Evolutionary conservation across 2,329 filamentous ascomycete species (phyloP).

Genomic region (Colletotrichum zoysiae): DNA sequence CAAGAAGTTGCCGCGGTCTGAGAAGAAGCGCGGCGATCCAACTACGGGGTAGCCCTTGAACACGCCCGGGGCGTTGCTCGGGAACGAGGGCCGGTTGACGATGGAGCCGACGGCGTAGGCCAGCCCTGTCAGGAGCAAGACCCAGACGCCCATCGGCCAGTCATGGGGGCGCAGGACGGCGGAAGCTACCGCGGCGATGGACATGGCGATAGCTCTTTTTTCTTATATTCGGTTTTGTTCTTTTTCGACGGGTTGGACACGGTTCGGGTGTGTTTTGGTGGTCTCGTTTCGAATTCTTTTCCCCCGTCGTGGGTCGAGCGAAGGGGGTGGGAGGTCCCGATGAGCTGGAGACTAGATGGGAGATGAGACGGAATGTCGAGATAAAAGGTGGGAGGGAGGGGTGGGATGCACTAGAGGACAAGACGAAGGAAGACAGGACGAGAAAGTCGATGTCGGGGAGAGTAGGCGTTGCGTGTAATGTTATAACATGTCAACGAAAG

Average conservation of each 20-base stretch:
- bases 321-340: neutral
- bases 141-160: conserved; percentile 43
- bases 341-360: neutral
- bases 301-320: neutral
- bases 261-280: neutral
- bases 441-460: neutral
- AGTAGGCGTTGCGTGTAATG: neutral
- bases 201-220: conserved; percentile 3
- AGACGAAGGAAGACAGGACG: no score
- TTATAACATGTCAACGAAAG: neutral
- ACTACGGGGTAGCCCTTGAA: conserved; percentile 54
- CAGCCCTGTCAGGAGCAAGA: conserved; percentile 40
- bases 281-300: neutral
- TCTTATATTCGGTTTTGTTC: no score
- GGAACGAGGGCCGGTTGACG: conserved; percentile 44
- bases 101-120: conserved; percentile 37
- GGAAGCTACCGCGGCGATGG: neutral
- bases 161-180: conserved; percentile 33
- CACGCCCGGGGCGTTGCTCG: conserved; percentile 45
- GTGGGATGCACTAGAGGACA: neutral
- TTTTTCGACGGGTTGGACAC: no score
- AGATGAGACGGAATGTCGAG: neutral
- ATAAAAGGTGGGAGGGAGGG: neutral
- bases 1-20: conserved; percentile 59
- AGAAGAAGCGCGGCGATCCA: conserved; percentile 61